A percentile compares a stretch with the other conserved stretches of the same genome.
Evolutionary conservation across 306 rosid genomes (phyloP).

Genomic region (Myrica gale): DNA sequence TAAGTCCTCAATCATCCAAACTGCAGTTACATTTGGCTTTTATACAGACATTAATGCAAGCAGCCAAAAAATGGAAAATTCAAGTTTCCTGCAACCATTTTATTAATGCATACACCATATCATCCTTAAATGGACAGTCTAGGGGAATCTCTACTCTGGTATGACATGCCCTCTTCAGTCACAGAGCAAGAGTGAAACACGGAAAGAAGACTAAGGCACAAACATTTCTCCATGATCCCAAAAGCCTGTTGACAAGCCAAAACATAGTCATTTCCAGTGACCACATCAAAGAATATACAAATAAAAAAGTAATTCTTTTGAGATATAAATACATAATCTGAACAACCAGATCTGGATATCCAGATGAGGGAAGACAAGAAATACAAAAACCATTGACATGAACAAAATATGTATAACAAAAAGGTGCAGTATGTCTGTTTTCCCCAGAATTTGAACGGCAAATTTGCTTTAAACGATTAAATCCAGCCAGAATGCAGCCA

Average conservation of each 20-base stretch:
- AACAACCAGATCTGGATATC: slow-evolving; percentile 2
- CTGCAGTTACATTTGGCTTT: slow-evolving; percentile 35
- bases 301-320: neutral
- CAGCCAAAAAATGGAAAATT: slow-evolving; percentile 22
- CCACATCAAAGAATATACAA: slow-evolving; percentile 5
- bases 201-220: slow-evolving; percentile 20
- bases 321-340: slow-evolving; percentile 4
- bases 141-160: slow-evolving; percentile 24
- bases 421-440: neutral
- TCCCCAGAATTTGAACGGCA: neutral
- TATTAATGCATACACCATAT: slow-evolving; percentile 43
- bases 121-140: slow-evolving; percentile 24
- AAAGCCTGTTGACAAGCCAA: slow-evolving; percentile 44
- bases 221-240: slow-evolving; percentile 24
- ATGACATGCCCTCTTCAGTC: slow-evolving; percentile 28
- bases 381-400: neutral
- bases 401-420: neutral
- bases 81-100: slow-evolving; percentile 34
- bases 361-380: neutral
- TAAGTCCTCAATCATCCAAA: slow-evolving; percentile 24
- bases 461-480: neutral
- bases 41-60: slow-evolving; percentile 22
- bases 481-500: neutral
- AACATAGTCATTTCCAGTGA: slow-evolving; percentile 24
- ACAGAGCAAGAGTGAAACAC: slow-evolving; percentile 14